These are phyloP conservation scores for Beauveria caledonica DNA, from an alignment of 2,329 filamentous ascomycete genomes.

Conservation along the genomic window DNA sequence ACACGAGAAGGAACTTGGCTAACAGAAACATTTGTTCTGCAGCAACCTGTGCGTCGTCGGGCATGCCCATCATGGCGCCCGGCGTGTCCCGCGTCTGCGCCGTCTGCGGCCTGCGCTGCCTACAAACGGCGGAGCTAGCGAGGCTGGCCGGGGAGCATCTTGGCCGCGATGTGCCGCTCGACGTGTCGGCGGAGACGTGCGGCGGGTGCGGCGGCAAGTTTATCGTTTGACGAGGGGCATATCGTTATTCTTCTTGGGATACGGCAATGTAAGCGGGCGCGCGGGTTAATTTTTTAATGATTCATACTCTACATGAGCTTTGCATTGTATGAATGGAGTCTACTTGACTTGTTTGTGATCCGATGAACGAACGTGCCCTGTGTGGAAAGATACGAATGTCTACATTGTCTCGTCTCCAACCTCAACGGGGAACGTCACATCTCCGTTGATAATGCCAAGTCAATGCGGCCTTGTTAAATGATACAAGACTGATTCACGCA, in stretches of 20 bases:
- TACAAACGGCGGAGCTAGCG: slow-evolving; percentile 35
- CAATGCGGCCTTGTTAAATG: not conserved
- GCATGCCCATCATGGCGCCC: slow-evolving; percentile 45
- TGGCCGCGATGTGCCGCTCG: slow-evolving; percentile 20
- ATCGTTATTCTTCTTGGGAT: not conserved
- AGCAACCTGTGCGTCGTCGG: slow-evolving; percentile 45
- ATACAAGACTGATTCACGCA: not conserved
- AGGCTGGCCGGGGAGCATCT: slow-evolving; percentile 24
- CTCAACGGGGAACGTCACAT: not conserved
- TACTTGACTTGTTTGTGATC: too few species aligned
- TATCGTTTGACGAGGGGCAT: slow-evolving; percentile 21
- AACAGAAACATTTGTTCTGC: not conserved
- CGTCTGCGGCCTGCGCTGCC: slow-evolving; percentile 44
- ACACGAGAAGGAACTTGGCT: not conserved
- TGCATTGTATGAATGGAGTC: too few species aligned
- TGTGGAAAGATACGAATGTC: not conserved
- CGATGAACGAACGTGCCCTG: too few species aligned
- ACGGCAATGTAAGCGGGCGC: not conserved
- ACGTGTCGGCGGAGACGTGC: slow-evolving; percentile 27
- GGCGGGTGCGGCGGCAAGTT: slow-evolving; percentile 36
- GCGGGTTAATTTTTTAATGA: not conserved
- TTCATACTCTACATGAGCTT: not conserved
- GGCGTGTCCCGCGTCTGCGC: slow-evolving; percentile 46
- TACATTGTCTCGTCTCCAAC: not conserved
- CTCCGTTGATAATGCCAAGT: not conserved